Percentiles rank a stretch among this genome's conserved stretches.
Evolutionary conservation across 768 basidiomycete species (phyloP).

Genomic region (Ramaria sp.): DNA sequence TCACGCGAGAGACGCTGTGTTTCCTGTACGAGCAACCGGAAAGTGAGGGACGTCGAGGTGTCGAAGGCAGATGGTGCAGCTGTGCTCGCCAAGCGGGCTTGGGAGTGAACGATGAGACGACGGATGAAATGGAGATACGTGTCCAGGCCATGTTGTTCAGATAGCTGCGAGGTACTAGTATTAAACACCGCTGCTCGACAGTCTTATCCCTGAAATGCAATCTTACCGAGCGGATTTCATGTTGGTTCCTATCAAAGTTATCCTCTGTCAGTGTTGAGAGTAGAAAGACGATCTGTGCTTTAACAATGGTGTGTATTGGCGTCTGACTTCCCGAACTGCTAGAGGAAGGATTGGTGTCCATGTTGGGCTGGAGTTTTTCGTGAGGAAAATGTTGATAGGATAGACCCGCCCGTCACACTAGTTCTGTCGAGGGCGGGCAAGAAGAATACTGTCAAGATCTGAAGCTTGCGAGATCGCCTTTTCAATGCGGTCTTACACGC

Average conservation of each 20-base stretch:
- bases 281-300: constrained; percentile 96
- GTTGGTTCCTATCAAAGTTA: constrained; percentile 88
- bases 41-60: constrained; percentile 66
- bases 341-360: constrained; percentile 9
- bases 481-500: neutral
- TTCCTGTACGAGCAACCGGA: constrained; percentile 80
- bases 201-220: constrained; percentile 5
- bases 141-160: constrained; percentile 93
- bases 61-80: constrained; percentile 57
- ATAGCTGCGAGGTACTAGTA: constrained; percentile 46
- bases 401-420: constrained; percentile 4
- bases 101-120: constrained; percentile 84
- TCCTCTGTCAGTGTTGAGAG: constrained; percentile 95
- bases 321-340: constrained; percentile 9
- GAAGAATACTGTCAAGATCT: neutral
- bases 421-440: neutral
- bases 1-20: constrained; percentile 82
- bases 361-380: neutral
- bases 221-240: constrained; percentile 90
- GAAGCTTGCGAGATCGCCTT: neutral
- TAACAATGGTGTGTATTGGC: constrained; percentile 77
- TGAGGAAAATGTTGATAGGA: neutral
- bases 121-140: constrained; percentile 97
- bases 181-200: constrained; percentile 11
- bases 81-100: constrained; percentile 51